phyloP scores from a whole-genome alignment of 2,329 filamentous ascomycete species.

The Orbilia quercus region DNA sequence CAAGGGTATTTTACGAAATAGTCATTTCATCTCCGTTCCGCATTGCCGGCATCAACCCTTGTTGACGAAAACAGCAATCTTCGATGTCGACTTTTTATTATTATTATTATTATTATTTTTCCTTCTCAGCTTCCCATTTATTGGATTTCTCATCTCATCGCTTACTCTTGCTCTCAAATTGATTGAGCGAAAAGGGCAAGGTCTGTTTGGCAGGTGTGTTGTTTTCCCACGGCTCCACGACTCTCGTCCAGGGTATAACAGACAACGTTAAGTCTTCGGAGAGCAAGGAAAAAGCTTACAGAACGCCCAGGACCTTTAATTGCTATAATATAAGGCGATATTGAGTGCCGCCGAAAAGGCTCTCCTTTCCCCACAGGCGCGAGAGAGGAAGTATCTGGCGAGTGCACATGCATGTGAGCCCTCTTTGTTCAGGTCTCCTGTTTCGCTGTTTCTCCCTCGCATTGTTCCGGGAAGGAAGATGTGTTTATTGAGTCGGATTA shows the following conservation, averaged over 20 bases:
- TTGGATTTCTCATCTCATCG: constrained; percentile 4
- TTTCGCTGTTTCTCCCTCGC: background rate
- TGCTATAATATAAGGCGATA: constrained; percentile 55
- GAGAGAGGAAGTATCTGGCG: constrained; percentile 45
- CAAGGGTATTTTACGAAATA: constrained; percentile 37
- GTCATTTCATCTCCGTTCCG: constrained; percentile 50
- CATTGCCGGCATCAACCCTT: constrained; percentile 26
- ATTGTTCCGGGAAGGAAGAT: constrained; percentile 12
- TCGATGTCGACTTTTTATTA: background rate
- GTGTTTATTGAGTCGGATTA: constrained; percentile 45
- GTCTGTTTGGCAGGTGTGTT: constrained; percentile 34
- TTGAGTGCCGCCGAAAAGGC: constrained; percentile 40
- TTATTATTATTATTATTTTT: too few relatives aligned
- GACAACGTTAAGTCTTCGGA: constrained; percentile 32
- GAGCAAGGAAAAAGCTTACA: constrained; percentile 45
- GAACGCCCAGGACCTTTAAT: constrained; percentile 40
- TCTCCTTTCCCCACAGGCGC: constrained; percentile 27
- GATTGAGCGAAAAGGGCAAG: constrained; percentile 35
- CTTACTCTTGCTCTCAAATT: constrained; percentile 31
- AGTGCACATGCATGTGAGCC: constrained; percentile 54
- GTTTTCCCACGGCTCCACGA: constrained; percentile 9
- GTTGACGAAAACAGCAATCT: constrained; percentile 11
- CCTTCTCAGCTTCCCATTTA: constrained; percentile 3
- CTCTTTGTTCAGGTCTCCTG: constrained; percentile 38
- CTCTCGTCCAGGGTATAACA: constrained; percentile 32